These are phyloP conservation scores for Scutellaria minor DNA, from an alignment of 257 asterid genomes.

Conservation along the genomic window DNA sequence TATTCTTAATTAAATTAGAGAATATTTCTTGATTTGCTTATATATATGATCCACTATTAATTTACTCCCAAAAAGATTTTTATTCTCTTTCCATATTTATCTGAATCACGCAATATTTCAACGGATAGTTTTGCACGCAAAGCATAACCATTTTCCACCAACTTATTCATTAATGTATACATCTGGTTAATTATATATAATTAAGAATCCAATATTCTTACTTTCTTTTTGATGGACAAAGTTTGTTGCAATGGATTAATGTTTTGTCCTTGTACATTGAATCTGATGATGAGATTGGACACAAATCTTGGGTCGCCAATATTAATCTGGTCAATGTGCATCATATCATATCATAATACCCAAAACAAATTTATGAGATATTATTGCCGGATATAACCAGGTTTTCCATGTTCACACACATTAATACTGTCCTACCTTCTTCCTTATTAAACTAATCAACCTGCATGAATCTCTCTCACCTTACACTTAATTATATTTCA, in stretches of 20 bases:
- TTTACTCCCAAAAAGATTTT: not conserved
- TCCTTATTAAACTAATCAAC: no score
- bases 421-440: not conserved
- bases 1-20: no score
- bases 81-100: not conserved
- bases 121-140: constrained; percentile 35
- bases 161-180: not conserved
- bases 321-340: constrained; percentile 22
- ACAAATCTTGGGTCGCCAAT: not conserved
- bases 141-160: constrained; percentile 20
- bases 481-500: no score
- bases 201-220: not conserved
- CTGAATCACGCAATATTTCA: constrained; percentile 30
- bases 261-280: constrained; percentile 34
- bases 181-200: no score
- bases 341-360: not conserved
- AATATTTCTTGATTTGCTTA: not conserved
- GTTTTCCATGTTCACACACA: constrained; percentile 29
- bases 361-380: not conserved
- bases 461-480: no score
- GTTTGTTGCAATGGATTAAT: constrained; percentile 13
- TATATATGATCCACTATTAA: constrained; percentile 4
- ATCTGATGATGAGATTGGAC: not conserved
- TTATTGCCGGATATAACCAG: constrained; percentile 17
- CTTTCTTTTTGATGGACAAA: constrained; percentile 25